Percentiles rank a stretch among this genome's conserved stretches.
These are phyloP conservation scores for Simplicillium sp. DNA, from an alignment of 2,329 filamentous ascomycete species.

Conservation along the genomic window DNA sequence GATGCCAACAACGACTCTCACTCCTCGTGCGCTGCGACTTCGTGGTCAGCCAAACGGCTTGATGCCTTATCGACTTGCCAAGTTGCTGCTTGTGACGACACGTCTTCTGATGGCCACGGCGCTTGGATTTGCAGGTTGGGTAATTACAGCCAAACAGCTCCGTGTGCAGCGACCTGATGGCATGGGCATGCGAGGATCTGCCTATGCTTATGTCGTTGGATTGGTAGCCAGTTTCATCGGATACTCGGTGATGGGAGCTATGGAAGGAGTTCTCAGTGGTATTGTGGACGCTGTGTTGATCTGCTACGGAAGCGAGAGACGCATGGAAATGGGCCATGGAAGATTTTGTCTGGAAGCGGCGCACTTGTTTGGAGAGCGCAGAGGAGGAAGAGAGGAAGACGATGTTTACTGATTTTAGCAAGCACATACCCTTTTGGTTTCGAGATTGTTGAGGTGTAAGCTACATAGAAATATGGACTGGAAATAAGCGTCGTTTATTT, in stretches of 20 bases:
- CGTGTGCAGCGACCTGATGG: conserved; percentile 47
- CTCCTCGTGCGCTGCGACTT: conserved; percentile 39
- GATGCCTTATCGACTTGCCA: conserved; percentile 83
- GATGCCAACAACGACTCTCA: conserved; percentile 64
- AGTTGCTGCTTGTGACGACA: conserved; percentile 82
- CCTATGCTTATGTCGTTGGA: conserved; percentile 92
- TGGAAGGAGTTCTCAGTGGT: conserved; percentile 79
- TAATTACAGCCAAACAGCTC: conserved; percentile 77
- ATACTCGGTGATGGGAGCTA: conserved; percentile 83
- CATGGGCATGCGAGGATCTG: conserved; percentile 58
- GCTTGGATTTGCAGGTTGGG: conserved; percentile 93
- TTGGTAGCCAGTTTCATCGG: conserved; percentile 89
- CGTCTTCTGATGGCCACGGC: conserved; percentile 84
- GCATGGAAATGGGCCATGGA: conserved; percentile 54
- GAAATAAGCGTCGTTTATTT: too few relatives aligned
- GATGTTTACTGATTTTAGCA: too few relatives aligned
- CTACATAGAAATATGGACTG: too few relatives aligned
- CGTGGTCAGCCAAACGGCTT: conserved; percentile 43
- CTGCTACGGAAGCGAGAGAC: conserved; percentile 87
- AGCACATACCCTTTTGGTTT: too few relatives aligned
- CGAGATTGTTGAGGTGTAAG: too few relatives aligned
- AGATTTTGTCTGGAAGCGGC: conserved; percentile 90
- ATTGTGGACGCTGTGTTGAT: conserved; percentile 84
- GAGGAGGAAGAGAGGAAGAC: conserved; percentile 8
- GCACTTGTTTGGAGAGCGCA: conserved; percentile 69